phyloP scores from a whole-genome alignment of 306 rosid genomes.

The Gastrolobium villosum region DNA sequence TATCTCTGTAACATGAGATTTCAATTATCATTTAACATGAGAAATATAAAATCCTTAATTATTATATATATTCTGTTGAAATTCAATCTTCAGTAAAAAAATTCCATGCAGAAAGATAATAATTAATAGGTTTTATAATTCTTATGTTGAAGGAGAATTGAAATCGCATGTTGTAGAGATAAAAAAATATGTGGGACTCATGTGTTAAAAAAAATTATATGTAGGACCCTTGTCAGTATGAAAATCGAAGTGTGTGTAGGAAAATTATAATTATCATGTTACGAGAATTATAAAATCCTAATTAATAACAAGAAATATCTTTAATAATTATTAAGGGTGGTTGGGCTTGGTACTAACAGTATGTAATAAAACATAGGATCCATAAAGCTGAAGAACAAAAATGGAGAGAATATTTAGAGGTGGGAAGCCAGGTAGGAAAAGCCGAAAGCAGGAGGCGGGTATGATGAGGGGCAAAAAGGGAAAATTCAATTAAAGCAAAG shows the following conservation, averaged over 20 bases:
- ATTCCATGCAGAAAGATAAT: neutral
- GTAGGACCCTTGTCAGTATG: no score
- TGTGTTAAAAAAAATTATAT: no score
- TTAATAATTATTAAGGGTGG: neutral
- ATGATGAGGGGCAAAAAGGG: neutral
- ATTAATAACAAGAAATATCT: neutral
- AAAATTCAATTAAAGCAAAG: neutral
- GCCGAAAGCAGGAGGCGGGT: neutral
- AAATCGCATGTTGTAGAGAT: no score
- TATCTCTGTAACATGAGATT: no score
- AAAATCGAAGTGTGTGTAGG: no score
- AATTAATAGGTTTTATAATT: no score
- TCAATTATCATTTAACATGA: no score
- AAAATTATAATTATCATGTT: no score
- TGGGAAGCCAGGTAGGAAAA: constrained; percentile 21
- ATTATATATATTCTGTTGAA: neutral
- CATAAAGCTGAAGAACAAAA: neutral
- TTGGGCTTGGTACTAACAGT: neutral
- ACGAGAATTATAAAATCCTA: no score
- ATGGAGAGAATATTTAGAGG: neutral
- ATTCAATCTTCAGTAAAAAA: neutral
- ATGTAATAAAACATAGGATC: neutral
- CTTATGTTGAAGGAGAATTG: no score
- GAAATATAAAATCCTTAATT: no score
- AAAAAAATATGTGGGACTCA: no score